phyloP scores from a whole-genome alignment of 305 asterid genomes.

The Fraxinus greggii region DNA sequence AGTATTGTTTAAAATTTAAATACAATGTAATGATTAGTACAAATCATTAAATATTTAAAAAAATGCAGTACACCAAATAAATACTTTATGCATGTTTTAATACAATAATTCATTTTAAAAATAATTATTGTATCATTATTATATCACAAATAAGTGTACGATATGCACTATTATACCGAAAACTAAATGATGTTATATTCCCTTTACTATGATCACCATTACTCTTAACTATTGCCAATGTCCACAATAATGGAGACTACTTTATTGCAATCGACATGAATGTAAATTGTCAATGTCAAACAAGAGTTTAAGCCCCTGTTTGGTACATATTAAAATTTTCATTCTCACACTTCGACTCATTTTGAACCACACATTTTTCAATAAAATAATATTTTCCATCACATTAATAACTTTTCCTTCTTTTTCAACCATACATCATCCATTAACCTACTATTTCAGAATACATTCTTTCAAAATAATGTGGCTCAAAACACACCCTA shows the following conservation, averaged over 20 bases:
- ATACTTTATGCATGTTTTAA: background rate
- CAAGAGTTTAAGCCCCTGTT: too few relatives aligned
- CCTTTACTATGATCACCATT: background rate
- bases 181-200: too few relatives aligned
- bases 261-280: background rate
- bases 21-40: background rate
- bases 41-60: background rate
- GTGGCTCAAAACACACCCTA: too few relatives aligned
- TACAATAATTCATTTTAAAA: background rate
- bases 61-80: background rate
- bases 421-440: too few relatives aligned
- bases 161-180: background rate
- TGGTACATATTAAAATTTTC: too few relatives aligned
- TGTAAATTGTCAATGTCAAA: background rate
- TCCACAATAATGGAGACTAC: background rate
- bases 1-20: background rate
- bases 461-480: too few relatives aligned
- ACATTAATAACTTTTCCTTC: too few relatives aligned
- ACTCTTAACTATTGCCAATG: background rate
- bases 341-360: too few relatives aligned
- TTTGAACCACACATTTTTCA: too few relatives aligned
- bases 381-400: too few relatives aligned
- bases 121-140: too few relatives aligned
- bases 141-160: background rate
- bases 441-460: too few relatives aligned